These are phyloP conservation scores for Amaranthus tricolor DNA, from an alignment of 179 eudicot species.

Conservation along the genomic window DNA sequence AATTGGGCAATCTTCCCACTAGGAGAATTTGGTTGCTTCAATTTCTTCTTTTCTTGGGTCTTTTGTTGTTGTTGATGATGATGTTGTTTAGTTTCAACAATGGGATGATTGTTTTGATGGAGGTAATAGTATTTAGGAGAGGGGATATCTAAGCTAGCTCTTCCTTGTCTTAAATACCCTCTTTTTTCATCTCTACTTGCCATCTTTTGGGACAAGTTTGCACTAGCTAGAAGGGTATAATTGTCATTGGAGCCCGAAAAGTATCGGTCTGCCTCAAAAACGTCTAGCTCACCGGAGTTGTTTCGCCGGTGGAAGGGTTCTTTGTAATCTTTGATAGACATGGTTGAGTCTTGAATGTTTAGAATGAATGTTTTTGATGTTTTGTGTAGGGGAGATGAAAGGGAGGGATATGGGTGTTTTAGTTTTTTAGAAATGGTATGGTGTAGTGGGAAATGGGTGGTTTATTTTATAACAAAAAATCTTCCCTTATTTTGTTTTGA, in stretches of 20 bases:
- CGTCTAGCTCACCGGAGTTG: conserved; percentile 72
- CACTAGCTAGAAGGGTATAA: conserved; percentile 12
- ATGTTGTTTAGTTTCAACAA: too few species aligned
- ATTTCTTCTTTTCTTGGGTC: conserved; percentile 43
- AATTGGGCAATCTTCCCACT: conserved; percentile 82
- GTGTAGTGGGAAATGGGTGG: conserved; percentile 14
- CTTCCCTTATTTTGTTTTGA: too few species aligned
- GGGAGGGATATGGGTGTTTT: conserved; percentile 15
- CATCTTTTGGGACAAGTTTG: conserved; percentile 20
- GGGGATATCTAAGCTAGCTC: conserved; percentile 68
- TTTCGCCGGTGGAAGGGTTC: conserved; percentile 44
- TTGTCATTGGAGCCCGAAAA: conserved; percentile 49
- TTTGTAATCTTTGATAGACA: conserved; percentile 35
- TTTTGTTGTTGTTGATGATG: conserved; percentile 17
- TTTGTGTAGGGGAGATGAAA: background rate
- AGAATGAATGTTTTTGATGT: too few species aligned
- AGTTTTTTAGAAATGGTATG: conserved; percentile 24
- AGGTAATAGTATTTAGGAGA: conserved; percentile 22
- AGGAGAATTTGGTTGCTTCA: conserved; percentile 85
- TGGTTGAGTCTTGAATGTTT: conserved; percentile 12
- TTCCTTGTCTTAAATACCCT: conserved; percentile 33
- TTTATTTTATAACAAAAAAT: conserved; percentile 22
- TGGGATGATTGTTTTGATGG: conserved; percentile 1
- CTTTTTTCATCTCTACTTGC: conserved; percentile 30
- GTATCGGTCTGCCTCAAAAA: conserved; percentile 74